Conservation (phyloP, 2,329 filamentous ascomycete species). For the Paecilomyces dactylethromorphus region DNA sequence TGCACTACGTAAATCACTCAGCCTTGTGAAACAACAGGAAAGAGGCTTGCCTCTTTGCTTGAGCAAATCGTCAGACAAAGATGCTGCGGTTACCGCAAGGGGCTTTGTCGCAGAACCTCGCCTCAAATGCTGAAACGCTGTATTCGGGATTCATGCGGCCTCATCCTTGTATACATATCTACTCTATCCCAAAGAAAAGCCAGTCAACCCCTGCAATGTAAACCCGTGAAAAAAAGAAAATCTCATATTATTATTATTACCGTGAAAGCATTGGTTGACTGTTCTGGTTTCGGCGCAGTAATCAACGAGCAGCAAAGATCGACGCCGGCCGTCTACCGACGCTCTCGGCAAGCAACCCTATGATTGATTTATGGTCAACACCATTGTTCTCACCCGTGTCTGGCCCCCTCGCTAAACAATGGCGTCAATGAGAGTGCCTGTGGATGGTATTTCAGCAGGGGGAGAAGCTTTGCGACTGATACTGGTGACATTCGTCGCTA, state of each 20-base stretch:
- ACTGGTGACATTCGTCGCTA: conserved; percentile 25
- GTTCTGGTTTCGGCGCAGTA: not conserved
- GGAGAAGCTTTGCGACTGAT: conserved; percentile 15
- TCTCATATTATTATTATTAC: not conserved
- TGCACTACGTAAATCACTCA: not conserved
- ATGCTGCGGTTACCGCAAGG: not conserved
- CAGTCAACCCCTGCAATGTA: not conserved
- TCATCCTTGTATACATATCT: not conserved
- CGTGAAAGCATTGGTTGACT: not conserved
- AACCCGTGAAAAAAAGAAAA: not conserved
- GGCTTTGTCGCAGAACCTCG: not conserved
- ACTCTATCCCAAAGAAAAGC: not conserved
- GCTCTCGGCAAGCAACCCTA: not conserved
- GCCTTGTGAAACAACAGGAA: not conserved
- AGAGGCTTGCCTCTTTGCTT: not conserved
- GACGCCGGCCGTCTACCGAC: not conserved
- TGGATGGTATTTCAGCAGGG: conserved; percentile 23
- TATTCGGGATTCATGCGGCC: not conserved
- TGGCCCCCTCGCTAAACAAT: not conserved
- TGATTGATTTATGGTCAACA: not conserved
- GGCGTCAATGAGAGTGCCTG: conserved; percentile 12
- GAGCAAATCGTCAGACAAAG: not conserved
- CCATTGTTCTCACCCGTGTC: not conserved
- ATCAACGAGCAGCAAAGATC: not conserved
- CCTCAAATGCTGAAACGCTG: not conserved